Evolutionary conservation across 805 yeast genomes (phyloP).

Genomic region (Kodamaea laetipori): DNA sequence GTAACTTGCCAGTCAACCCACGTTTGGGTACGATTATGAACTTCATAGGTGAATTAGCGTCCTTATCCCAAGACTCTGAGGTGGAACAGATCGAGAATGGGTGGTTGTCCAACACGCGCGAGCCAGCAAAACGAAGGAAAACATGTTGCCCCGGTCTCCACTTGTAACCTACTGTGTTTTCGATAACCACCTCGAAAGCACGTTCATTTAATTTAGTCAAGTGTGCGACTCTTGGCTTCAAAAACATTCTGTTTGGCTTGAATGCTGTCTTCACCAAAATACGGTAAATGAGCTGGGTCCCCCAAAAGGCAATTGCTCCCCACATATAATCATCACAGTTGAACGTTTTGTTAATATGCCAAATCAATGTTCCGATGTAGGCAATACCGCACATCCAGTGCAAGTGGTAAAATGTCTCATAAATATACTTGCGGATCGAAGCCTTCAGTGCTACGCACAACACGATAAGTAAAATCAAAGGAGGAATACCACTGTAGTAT

Average conservation of each 20-base stretch:
- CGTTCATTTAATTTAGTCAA: constrained; percentile 26
- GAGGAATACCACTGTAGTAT: constrained; percentile 48
- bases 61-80: constrained; percentile 15
- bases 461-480: constrained; percentile 46
- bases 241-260: constrained; percentile 43
- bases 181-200: constrained; percentile 38
- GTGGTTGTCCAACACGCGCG: constrained; percentile 51
- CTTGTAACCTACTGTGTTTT: constrained; percentile 33
- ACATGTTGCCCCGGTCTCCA: constrained; percentile 63
- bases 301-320: constrained; percentile 56
- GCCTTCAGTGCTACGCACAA: constrained; percentile 48
- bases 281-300: constrained; percentile 49
- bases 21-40: constrained; percentile 47
- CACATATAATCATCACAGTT: constrained; percentile 46
- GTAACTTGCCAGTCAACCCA: constrained; percentile 48
- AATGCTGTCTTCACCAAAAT: constrained; percentile 47
- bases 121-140: constrained; percentile 48
- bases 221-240: constrained; percentile 40
- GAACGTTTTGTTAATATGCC: constrained; percentile 43
- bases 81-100: constrained; percentile 54
- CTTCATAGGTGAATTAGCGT: constrained; percentile 33
- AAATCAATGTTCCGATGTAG: constrained; percentile 47
- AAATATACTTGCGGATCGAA: constrained; percentile 38
- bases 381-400: constrained; percentile 58
- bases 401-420: constrained; percentile 51